Conservation (phyloP, 225 moss, liverwort and hornwort species). For the Rhytidiadelphus loreus region DNA sequence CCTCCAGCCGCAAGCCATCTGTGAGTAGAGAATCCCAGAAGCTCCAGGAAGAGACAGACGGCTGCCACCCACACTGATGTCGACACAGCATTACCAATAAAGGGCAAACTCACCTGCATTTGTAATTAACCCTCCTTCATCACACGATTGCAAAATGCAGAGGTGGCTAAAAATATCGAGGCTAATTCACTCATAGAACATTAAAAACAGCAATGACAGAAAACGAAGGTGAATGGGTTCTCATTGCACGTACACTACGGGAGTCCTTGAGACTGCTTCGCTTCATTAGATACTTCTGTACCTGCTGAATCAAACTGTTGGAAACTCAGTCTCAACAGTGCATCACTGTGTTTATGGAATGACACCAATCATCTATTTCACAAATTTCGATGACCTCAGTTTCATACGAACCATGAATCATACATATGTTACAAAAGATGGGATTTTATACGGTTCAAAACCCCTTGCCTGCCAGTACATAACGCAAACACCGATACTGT, state of each 20-base stretch:
- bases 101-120: conserved; percentile 78
- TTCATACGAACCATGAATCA: not conserved
- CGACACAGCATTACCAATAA: conserved; percentile 80
- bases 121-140: not conserved
- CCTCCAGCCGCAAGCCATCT: conserved; percentile 97
- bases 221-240: not conserved
- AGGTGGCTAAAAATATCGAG: not conserved
- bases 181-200: not conserved
- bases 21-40: conserved; percentile 89
- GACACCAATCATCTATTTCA: not conserved
- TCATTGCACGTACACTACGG: conserved; percentile 50
- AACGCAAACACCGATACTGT: conserved; percentile 80
- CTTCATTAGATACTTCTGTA: conserved; percentile 67
- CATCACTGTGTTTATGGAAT: not conserved
- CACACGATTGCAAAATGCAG: not conserved
- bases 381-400: not conserved
- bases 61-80: conserved; percentile 98
- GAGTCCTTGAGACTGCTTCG: conserved; percentile 51
- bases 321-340: conserved; percentile 9
- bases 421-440: not conserved
- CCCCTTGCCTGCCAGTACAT: conserved; percentile 70
- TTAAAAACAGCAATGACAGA: not conserved
- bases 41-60: conserved; percentile 88
- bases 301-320: conserved; percentile 80
- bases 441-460: not conserved